Evolutionary conservation across 1,284 basidiomycete genomes (phyloP).

Genomic region (Erythrobasidium hasegawianum): DNA sequence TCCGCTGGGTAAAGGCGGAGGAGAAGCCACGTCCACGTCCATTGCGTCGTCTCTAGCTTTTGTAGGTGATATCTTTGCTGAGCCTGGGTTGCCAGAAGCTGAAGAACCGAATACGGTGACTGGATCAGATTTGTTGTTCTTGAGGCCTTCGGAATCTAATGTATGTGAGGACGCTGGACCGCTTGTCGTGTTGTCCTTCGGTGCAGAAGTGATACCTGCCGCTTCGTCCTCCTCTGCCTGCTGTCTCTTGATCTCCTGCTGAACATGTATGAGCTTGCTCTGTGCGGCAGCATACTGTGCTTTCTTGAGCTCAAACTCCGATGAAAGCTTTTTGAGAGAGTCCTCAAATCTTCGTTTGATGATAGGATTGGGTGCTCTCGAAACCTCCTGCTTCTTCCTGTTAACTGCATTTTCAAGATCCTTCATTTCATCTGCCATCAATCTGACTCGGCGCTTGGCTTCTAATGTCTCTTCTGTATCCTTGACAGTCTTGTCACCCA

Average conservation of each 20-base stretch:
- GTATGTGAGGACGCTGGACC: neutral
- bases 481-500: slow-evolving; percentile 26
- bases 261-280: slow-evolving; percentile 38
- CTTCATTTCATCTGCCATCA: slow-evolving; percentile 67
- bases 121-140: slow-evolving; percentile 2
- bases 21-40: slow-evolving; percentile 11
- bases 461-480: slow-evolving; percentile 50
- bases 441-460: slow-evolving; percentile 52
- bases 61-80: neutral
- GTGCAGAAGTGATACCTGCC: neutral
- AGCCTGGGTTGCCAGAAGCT: neutral
- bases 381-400: slow-evolving; percentile 78
- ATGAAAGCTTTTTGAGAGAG: slow-evolving; percentile 55
- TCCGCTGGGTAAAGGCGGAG: neutral
- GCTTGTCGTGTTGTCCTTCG: slow-evolving; percentile 1
- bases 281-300: slow-evolving; percentile 53
- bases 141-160: neutral
- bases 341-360: slow-evolving; percentile 95
- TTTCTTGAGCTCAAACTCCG: slow-evolving; percentile 78
- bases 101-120: slow-evolving; percentile 12
- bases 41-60: slow-evolving; percentile 18
- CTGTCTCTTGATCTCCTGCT: slow-evolving; percentile 33
- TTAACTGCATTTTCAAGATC: slow-evolving; percentile 82
- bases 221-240: slow-evolving; percentile 32
- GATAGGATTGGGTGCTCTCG: slow-evolving; percentile 80